phyloP scores from a whole-genome alignment of 192 early-diverging fungal genomes.

The Gonapodya prolifera region DNA sequence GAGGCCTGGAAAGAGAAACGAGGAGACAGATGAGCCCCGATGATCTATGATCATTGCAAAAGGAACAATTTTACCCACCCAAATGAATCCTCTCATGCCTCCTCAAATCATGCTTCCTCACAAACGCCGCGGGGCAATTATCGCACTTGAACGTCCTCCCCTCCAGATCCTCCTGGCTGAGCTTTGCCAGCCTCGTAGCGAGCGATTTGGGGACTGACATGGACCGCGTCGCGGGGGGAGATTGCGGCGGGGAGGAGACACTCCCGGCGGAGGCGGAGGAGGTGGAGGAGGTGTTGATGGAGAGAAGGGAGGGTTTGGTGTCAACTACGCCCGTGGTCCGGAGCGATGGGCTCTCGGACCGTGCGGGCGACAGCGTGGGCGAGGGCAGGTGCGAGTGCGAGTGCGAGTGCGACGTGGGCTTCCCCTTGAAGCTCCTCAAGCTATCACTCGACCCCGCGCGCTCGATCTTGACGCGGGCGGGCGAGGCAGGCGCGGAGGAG shows the following conservation, averaged over 20 bases:
- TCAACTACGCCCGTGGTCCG: neutral
- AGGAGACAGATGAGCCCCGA: neutral
- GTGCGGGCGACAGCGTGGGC: neutral
- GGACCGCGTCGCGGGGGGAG: neutral
- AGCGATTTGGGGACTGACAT: neutral
- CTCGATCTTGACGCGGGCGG: neutral
- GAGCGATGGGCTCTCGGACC: neutral
- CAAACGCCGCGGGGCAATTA: constrained; percentile 3
- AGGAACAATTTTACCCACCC: neutral
- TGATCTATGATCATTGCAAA: neutral
- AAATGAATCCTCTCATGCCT: constrained; percentile 7
- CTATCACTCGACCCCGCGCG: neutral
- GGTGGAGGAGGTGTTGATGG: neutral
- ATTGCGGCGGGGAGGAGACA: neutral
- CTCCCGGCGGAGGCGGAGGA: neutral
- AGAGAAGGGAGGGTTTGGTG: neutral
- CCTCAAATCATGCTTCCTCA: constrained; percentile 10
- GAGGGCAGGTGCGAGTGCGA: neutral
- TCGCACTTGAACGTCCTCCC: constrained; percentile 6
- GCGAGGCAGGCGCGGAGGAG: neutral
- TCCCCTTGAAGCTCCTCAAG: neutral
- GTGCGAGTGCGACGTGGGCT: no score
- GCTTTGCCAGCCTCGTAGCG: neutral
- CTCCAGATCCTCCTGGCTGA: neutral
- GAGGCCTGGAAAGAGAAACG: neutral